Percentiles rank a stretch among this genome's conserved stretches.
Conservation (phyloP, 1,284 basidiomycete genomes). For the Pyrrhoderma noxium region DNA sequence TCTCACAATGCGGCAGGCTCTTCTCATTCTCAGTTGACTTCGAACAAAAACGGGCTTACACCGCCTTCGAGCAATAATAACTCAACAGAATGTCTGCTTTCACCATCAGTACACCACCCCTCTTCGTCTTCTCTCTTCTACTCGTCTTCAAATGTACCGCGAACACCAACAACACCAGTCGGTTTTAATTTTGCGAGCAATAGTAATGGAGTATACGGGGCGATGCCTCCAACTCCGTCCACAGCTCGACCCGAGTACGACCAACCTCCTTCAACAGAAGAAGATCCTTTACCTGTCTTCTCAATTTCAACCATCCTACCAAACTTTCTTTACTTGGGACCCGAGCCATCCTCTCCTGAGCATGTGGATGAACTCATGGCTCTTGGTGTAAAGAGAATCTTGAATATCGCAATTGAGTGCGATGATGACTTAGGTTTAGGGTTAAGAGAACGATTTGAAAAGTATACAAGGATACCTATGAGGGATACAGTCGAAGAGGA, state of each 20-base stretch:
- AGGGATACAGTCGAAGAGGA: constrained; percentile 93
- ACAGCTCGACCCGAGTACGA: constrained; percentile 53
- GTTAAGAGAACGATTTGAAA: constrained; percentile 64
- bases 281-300: constrained; percentile 54
- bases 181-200: constrained; percentile 9
- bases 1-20: constrained; percentile 18
- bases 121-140: constrained; percentile 25
- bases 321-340: constrained; percentile 84
- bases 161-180: constrained; percentile 44
- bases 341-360: constrained; percentile 69
- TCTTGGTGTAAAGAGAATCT: constrained; percentile 79
- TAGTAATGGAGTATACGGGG: background rate
- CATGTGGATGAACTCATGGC: constrained; percentile 69
- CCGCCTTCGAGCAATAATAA: constrained; percentile 27
- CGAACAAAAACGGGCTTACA: background rate
- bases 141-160: constrained; percentile 19
- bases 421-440: constrained; percentile 73
- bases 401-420: constrained; percentile 91
- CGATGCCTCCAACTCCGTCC: constrained; percentile 30
- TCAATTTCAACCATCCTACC: constrained; percentile 84
- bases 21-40: background rate
- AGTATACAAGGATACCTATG: constrained; percentile 85
- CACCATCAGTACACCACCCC: constrained; percentile 8
- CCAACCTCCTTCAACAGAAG: constrained; percentile 41
- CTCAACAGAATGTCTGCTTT: constrained; percentile 23